Conservation (phyloP, 2,329 filamentous ascomycete genomes). For the Torrubiellomyces zombiae region DNA sequence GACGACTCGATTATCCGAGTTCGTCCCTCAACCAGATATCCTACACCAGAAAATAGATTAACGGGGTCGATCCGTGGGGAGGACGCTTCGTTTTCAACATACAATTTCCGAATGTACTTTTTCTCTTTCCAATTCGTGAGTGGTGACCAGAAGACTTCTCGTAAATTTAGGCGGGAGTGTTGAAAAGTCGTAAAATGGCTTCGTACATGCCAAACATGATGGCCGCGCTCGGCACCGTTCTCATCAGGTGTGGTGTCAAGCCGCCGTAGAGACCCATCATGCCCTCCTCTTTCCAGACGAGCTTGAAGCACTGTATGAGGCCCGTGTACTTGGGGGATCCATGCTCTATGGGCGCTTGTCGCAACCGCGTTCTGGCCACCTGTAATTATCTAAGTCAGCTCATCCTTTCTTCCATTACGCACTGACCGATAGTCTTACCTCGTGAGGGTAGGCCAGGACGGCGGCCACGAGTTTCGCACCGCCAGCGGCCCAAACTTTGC, state of each 20-base stretch:
- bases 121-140: too few relatives aligned
- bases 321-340: slow-evolving; percentile 75
- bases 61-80: too few relatives aligned
- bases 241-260: slow-evolving; percentile 76
- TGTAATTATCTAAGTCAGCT: slow-evolving; percentile 16
- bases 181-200: slow-evolving; percentile 33
- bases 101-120: too few relatives aligned
- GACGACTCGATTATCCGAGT: too few relatives aligned
- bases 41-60: background rate
- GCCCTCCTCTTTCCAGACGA: slow-evolving; percentile 79
- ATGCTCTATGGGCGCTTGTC: slow-evolving; percentile 62
- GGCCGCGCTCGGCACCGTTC: slow-evolving; percentile 79
- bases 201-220: slow-evolving; percentile 93
- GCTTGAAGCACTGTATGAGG: slow-evolving; percentile 71
- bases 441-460: slow-evolving; percentile 78
- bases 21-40: background rate
- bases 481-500: slow-evolving; percentile 64
- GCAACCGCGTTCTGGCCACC: slow-evolving; percentile 68
- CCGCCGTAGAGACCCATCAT: slow-evolving; percentile 77
- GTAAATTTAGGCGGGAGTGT: slow-evolving; percentile 18
- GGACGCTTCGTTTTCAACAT: too few relatives aligned
- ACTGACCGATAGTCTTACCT: slow-evolving; percentile 35
- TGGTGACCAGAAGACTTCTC: too few relatives aligned
- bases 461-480: slow-evolving; percentile 75
- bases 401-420: background rate